phyloP scores from a whole-genome alignment of 495 filamentous ascomycete species.

The Neurospora sp. region DNA sequence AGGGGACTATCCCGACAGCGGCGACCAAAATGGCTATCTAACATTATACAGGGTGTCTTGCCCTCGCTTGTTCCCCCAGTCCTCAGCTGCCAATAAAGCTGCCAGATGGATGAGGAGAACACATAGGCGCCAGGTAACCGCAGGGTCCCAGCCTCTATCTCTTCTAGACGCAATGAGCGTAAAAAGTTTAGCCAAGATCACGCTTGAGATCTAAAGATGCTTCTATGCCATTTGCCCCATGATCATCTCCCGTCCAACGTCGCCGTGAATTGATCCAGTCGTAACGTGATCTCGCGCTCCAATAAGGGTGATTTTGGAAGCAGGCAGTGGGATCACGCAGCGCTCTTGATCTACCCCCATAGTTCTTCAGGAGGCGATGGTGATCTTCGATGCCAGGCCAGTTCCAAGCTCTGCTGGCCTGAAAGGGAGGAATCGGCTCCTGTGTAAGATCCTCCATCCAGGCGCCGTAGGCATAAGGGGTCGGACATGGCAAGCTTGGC shows the following conservation, averaged over 20 bases:
- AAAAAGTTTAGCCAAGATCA: not conserved
- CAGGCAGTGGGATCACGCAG: not conserved
- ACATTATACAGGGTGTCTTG: not conserved
- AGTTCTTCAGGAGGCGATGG: not conserved
- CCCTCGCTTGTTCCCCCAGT: not conserved
- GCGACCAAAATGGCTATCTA: not conserved
- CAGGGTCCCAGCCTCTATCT: not conserved
- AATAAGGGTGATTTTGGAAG: not conserved
- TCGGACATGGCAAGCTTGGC: not conserved
- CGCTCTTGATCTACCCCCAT: not conserved
- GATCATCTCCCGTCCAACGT: not conserved
- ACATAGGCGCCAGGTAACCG: not conserved
- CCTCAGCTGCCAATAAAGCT: not conserved
- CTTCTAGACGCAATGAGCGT: not conserved
- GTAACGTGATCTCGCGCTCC: not conserved
- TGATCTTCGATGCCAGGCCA: not conserved
- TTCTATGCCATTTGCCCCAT: not conserved
- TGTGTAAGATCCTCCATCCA: not conserved
- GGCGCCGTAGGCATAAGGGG: not conserved
- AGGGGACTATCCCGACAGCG: not conserved
- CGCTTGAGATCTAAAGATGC: not conserved
- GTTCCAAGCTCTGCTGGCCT: not conserved
- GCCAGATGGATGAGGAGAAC: not conserved
- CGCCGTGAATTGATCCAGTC: not conserved
- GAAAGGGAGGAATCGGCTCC: not conserved